Evolutionary conservation across 139 green algal species (phyloP), one percentile per base, ranked within the genome.

Genomic region (Edaphochlamys debaryana): DNA sequence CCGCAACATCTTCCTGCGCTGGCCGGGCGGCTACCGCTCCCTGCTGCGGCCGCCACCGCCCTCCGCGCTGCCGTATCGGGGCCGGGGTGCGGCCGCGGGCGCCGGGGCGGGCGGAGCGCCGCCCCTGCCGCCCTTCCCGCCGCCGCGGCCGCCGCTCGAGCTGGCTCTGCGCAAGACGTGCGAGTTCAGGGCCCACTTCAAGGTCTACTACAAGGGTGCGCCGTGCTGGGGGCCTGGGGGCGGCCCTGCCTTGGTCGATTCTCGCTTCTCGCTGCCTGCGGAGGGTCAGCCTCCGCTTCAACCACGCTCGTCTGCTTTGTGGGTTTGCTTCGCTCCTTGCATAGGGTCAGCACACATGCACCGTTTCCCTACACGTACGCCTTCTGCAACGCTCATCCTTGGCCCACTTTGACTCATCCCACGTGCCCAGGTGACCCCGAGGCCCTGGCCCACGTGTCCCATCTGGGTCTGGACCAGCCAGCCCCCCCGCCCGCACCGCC

Each of bases 151-250:
- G 11, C 50, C 82, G 42, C 36, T 63, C 54, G 52, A 80, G 73
- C 63, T 87, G 48, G 34, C 54, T 52, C 52, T 88, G 45, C 20
- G 74, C 6, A 86, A 90, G 73, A 56, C 50, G 17, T 92, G 88
- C 79, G 54, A 85, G 32, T 85, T 91, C n/a, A 60, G 48, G 36
- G 69, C 89, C 25, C 66, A 91, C 30, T 67, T 90, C 73, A 27
- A 34, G 1, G 72, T 89, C 23, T 85, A 69, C 45, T 82, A 82
- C 45, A 82, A 82, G 66, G 76, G 76, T 82, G 30, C 32, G 70
- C 17, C 15, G 56, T 19, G n/a, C n/a, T n/a, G n/a, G n/a, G n/a
- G n/a, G n/a, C n/a, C n/a, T n/a, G n/a, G n/a, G n/a, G n/a, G n/a
- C n/a, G n/a, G n/a, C n/a, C n/a, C n/a, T n/a, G n/a, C n/a, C n/a